These are phyloP conservation scores for Termitomyces sp. DNA, from an alignment of 768 basidiomycete species.

Conservation along the genomic window DNA sequence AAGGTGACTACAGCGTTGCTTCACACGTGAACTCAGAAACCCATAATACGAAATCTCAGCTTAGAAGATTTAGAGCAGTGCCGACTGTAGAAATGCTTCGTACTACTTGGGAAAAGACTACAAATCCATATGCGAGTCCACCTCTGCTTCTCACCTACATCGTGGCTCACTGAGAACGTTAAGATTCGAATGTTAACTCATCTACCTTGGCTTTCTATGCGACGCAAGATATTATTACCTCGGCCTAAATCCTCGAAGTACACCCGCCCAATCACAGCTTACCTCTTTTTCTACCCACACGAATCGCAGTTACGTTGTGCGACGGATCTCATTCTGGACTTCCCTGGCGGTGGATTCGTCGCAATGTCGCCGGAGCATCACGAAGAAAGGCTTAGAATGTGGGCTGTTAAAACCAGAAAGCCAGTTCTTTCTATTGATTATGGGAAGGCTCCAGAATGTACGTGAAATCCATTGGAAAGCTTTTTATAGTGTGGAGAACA, in stretches of 20 bases:
- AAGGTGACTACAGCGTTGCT: constrained; percentile 50
- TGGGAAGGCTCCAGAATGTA: constrained; percentile 95
- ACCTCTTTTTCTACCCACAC: constrained; percentile 76
- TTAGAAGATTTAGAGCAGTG: constrained; percentile 86
- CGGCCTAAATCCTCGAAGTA: constrained; percentile 74
- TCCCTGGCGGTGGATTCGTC: constrained; percentile 95
- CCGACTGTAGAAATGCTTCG: constrained; percentile 97
- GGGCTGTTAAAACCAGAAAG: constrained; percentile 76
- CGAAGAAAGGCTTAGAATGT: constrained; percentile 84
- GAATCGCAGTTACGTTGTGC: constrained; percentile 56
- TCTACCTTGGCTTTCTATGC: constrained; percentile 56
- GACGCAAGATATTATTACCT: constrained; percentile 76
- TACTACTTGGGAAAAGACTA: constrained; percentile 94
- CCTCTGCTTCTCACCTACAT: not conserved
- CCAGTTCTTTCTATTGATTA: constrained; percentile 88
- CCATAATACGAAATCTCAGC: constrained; percentile 35
- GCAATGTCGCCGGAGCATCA: constrained; percentile 96
- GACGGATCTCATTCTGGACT: constrained; percentile 84
- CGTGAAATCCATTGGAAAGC: constrained; percentile 16
- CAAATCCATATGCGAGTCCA: constrained; percentile 77
- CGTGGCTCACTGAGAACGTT: not conserved
- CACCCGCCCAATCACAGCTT: constrained; percentile 75
- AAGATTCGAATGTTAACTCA: constrained; percentile 62
- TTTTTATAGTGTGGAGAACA: not conserved
- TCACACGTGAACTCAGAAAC: not conserved